A percentile compares a stretch with the other conserved stretches of the same genome.
These are phyloP conservation scores for Cercospora citrullina DNA, from an alignment of 2,329 filamentous ascomycete genomes.

Conservation along the genomic window DNA sequence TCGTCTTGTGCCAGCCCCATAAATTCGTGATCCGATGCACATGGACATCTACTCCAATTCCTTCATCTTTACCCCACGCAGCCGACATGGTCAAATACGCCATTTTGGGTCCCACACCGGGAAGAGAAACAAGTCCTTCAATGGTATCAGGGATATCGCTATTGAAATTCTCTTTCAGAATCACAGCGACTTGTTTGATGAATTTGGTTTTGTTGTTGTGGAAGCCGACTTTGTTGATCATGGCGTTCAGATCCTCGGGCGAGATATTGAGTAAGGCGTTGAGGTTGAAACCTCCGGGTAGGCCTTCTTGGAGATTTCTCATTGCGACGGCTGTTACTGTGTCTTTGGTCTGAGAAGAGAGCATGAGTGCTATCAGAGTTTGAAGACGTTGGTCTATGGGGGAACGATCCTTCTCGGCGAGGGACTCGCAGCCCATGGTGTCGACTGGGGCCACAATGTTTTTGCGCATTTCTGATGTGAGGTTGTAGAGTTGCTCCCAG, in stretches of 20 bases:
- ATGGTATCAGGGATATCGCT: slow-evolving; percentile 81
- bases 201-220: slow-evolving; percentile 92
- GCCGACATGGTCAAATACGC: slow-evolving; percentile 82
- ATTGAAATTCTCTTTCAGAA: slow-evolving; percentile 68
- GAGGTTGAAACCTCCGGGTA: slow-evolving; percentile 68
- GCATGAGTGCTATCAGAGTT: slow-evolving; percentile 83
- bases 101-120: slow-evolving; percentile 94
- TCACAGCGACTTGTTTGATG: slow-evolving; percentile 60
- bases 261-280: slow-evolving; percentile 74
- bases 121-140: slow-evolving; percentile 71
- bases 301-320: slow-evolving; percentile 71
- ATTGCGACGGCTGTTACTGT: slow-evolving; percentile 85
- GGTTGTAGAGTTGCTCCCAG: slow-evolving; percentile 80
- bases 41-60: slow-evolving; percentile 92
- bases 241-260: slow-evolving; percentile 64
- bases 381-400: slow-evolving; percentile 72
- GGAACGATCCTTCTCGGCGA: slow-evolving; percentile 58
- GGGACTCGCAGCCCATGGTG: slow-evolving; percentile 90
- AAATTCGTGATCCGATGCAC: slow-evolving; percentile 93
- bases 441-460: slow-evolving; percentile 80
- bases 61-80: slow-evolving; percentile 67
- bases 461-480: slow-evolving; percentile 75
- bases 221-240: slow-evolving; percentile 85
- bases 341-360: slow-evolving; percentile 91
- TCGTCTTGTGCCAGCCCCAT: slow-evolving; percentile 86